These are phyloP conservation scores for Leptographium procerum DNA, from an alignment of 2,329 filamentous ascomycete species.

Conservation along the genomic window DNA sequence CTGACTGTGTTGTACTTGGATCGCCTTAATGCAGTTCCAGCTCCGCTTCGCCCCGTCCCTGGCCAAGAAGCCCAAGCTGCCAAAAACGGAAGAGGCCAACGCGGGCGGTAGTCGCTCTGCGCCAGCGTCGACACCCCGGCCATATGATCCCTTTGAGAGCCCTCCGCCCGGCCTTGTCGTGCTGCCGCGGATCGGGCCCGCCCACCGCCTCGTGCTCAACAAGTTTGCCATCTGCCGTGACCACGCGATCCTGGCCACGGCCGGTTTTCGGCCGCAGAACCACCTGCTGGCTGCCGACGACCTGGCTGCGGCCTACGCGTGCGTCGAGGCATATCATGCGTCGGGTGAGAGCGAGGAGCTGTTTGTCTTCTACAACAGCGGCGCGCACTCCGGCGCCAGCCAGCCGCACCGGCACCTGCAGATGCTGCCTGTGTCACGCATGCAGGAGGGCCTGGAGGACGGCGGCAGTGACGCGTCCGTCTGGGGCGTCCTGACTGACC, in stretches of 20 bases:
- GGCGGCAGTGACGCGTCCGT: slow-evolving; percentile 10
- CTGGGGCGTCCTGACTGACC: slow-evolving; percentile 42
- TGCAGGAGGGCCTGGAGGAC: slow-evolving; percentile 41
- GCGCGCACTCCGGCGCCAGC: slow-evolving; percentile 55
- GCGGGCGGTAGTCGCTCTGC: slow-evolving; percentile 43
- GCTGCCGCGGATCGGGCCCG: slow-evolving; percentile 27
- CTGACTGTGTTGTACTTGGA: not conserved
- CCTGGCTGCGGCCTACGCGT: slow-evolving; percentile 48
- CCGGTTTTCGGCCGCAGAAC: slow-evolving; percentile 51
- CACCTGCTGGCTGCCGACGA: slow-evolving; percentile 50
- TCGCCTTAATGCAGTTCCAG: slow-evolving; percentile 50
- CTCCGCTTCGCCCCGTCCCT: slow-evolving; percentile 59
- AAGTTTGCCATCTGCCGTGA: slow-evolving; percentile 62
- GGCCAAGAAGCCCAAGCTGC: slow-evolving; percentile 51
- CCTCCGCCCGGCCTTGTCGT: slow-evolving; percentile 44
- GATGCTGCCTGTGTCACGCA: slow-evolving; percentile 53
- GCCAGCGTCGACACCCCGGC: slow-evolving; percentile 16
- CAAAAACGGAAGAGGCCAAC: slow-evolving; percentile 21
- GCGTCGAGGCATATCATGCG: slow-evolving; percentile 43
- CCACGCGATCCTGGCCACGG: slow-evolving; percentile 63
- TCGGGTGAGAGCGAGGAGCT: slow-evolving; percentile 27
- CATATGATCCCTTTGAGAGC: slow-evolving; percentile 53
- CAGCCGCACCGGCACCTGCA: slow-evolving; percentile 64
- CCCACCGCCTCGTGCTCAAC: slow-evolving; percentile 58
- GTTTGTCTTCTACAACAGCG: slow-evolving; percentile 62